A percentile compares a stretch with the other conserved stretches of the same genome.
These are phyloP conservation scores for Tricholoma bakamatsutake DNA, from an alignment of 768 basidiomycete genomes.

Conservation along the genomic window DNA sequence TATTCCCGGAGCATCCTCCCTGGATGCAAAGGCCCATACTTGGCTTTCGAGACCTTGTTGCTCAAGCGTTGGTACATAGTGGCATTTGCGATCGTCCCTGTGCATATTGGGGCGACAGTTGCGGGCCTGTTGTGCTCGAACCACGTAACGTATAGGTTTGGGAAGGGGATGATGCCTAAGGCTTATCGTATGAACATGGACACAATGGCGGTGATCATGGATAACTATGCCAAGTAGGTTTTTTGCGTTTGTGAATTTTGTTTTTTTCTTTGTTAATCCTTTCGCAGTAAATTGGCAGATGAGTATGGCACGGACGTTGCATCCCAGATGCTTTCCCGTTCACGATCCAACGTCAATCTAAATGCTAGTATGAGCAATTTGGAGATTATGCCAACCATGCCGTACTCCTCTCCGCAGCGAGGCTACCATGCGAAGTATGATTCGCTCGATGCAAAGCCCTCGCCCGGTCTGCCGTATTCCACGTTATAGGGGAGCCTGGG, in stretches of 20 bases:
- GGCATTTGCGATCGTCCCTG: slow-evolving; percentile 60
- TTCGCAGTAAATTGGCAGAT: slow-evolving; percentile 62
- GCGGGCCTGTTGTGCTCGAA: slow-evolving; percentile 67
- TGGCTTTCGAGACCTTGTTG: slow-evolving; percentile 49
- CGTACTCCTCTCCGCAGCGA: slow-evolving; percentile 14
- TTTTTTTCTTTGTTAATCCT: neutral
- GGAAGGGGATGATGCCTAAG: slow-evolving; percentile 86
- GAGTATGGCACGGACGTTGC: slow-evolving; percentile 67
- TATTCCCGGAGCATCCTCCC: slow-evolving; percentile 66
- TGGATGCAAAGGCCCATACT: slow-evolving; percentile 66
- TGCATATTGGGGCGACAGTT: slow-evolving; percentile 60
- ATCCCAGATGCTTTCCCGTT: slow-evolving; percentile 50
- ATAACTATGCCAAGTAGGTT: slow-evolving; percentile 70
- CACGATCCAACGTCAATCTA: slow-evolving; percentile 46
- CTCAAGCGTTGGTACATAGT: slow-evolving; percentile 61
- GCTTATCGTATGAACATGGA: slow-evolving; percentile 69
- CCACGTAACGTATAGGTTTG: slow-evolving; percentile 83
- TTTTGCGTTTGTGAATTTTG: slow-evolving; percentile 4
- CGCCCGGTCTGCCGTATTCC: slow-evolving; percentile 2
- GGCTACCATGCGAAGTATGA: slow-evolving; percentile 15
- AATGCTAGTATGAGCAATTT: neutral
- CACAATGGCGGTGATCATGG: slow-evolving; percentile 80
- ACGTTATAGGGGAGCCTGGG: neutral
- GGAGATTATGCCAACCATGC: slow-evolving; percentile 23
- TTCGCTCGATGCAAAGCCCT: slow-evolving; percentile 13